Evolutionary conservation across 78 protist genomes (phyloP).

Genomic region (Diacronema lutheri): DNA sequence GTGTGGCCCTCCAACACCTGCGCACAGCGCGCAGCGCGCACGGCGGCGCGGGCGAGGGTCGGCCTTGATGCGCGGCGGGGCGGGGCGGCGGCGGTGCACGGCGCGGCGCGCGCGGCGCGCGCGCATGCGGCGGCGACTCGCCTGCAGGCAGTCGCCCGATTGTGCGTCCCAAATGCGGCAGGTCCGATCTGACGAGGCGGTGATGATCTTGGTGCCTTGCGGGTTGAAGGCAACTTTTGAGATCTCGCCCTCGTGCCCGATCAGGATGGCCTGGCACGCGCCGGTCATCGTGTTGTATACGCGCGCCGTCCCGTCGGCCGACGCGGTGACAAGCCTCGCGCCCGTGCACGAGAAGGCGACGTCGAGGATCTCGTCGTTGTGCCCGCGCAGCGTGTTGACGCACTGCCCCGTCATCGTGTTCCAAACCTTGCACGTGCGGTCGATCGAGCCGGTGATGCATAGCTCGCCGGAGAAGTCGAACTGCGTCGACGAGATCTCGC

Average conservation of each 20-base stretch:
- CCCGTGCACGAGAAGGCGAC: conserved; percentile 62
- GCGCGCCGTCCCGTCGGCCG: conserved; percentile 64
- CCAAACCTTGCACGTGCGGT: conserved; percentile 68
- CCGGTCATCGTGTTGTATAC: conserved; percentile 56
- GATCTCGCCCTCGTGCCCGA: conserved; percentile 75
- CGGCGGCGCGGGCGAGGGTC: neutral
- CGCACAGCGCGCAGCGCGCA: no score
- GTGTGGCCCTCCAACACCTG: conserved; percentile 64
- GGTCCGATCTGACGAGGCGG: conserved; percentile 58
- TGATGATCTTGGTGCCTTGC: conserved; percentile 57
- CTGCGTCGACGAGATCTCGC: conserved; percentile 36
- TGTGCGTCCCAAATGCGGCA: conserved; percentile 69
- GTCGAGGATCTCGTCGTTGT: conserved; percentile 65
- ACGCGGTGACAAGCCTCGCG: conserved; percentile 52
- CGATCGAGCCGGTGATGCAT: conserved; percentile 51
- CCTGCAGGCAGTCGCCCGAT: conserved; percentile 53
- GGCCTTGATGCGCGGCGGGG: neutral
- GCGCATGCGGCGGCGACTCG: neutral
- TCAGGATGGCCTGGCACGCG: conserved; percentile 23
- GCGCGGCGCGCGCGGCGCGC: no score
- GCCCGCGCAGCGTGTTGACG: conserved; percentile 39
- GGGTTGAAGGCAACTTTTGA: conserved; percentile 60
- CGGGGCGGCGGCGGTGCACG: no score
- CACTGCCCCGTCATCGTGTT: conserved; percentile 46
- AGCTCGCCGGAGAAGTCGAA: conserved; percentile 49